Base-by-base conservation (phyloP, 768 basidiomycete species). In the Tubosaeta sp. region DNA sequence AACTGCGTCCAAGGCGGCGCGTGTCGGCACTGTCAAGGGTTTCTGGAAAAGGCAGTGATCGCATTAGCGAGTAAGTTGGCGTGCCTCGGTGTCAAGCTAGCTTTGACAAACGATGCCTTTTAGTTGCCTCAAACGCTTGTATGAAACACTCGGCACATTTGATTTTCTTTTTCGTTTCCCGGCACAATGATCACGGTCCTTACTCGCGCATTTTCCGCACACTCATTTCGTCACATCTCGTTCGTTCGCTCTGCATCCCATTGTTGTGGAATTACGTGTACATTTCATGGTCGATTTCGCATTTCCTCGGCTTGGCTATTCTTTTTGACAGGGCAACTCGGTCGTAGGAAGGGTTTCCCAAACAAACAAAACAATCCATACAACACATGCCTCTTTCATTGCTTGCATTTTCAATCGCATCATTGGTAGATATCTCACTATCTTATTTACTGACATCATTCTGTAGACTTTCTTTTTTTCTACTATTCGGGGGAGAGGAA, bases 221-320 rank as follows among this genome's bases (percentile, higher is more conserved):
- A 16, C 29, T 63, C 57, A 4, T 59, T 41, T 43, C 49, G 45
- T 57, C 44, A 32, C 42, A 41, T 38, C 25, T 48, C 41, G 21
- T 54, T 52, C 52, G 46, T 63, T 64, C 48, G 53, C 48, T 57
- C 39, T 32, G 59, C 54, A 59, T 59, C 57, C 49, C 34, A 47
- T 39, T 62, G 65, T 66, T 66, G 65, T 66, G 66, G 66, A 63
- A 66, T 59, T 66, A 68, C 51, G 55, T 66, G 67, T 66, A 66
- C 64, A 64, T 51, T 53, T 55, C 12, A 45, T 39, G 54, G 31
- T 51, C 42, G 42, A 30, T 39, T 58, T 53, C 30, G 49, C 51
- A 38, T 42, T 51, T 44, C 48, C 19, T 43, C 58, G 35, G 18
- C 27, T 31, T 47, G 43, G 51, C 31, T 38, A 13, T 36, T 34